phyloP scores from a whole-genome alignment of 163 green algal genomes.

The Chlamydomonas reinhardtii region DNA sequence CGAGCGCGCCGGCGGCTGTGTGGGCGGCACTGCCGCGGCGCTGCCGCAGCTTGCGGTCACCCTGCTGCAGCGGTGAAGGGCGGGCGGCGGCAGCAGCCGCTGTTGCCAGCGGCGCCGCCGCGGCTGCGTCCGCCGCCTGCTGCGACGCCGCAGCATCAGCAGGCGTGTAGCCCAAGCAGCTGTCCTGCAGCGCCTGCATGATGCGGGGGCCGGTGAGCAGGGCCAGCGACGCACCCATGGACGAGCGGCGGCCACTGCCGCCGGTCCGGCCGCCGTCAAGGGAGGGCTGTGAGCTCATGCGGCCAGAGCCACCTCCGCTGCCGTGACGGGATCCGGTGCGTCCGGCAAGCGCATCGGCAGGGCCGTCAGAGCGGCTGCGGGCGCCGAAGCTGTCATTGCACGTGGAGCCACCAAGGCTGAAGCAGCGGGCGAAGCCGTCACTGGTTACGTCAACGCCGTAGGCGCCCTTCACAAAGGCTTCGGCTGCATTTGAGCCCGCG shows the following conservation, averaged over 20 bases:
- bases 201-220: slow-evolving; percentile 4
- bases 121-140: too few species aligned
- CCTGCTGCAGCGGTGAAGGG: too few species aligned
- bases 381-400: not conserved
- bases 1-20: not conserved
- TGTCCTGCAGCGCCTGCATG: slow-evolving; percentile 7
- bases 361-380: too few species aligned
- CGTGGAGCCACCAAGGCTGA: not conserved
- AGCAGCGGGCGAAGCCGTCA: too few species aligned
- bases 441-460: too few species aligned
- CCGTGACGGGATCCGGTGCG: not conserved
- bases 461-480: too few species aligned
- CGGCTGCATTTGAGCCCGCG: too few species aligned
- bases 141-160: not conserved
- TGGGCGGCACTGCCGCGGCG: not conserved
- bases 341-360: too few species aligned
- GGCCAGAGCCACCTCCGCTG: too few species aligned
- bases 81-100: not conserved
- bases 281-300: not conserved
- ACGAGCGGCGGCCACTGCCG: not conserved
- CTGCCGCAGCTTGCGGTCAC: not conserved
- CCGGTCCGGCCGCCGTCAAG: too few species aligned
- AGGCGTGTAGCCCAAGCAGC: slow-evolving; percentile 31
- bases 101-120: not conserved
- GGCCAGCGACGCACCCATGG: not conserved